phyloP scores from a whole-genome alignment of 192 early-diverging fungal genomes.

The Gorgonomyces haynaldii region DNA sequence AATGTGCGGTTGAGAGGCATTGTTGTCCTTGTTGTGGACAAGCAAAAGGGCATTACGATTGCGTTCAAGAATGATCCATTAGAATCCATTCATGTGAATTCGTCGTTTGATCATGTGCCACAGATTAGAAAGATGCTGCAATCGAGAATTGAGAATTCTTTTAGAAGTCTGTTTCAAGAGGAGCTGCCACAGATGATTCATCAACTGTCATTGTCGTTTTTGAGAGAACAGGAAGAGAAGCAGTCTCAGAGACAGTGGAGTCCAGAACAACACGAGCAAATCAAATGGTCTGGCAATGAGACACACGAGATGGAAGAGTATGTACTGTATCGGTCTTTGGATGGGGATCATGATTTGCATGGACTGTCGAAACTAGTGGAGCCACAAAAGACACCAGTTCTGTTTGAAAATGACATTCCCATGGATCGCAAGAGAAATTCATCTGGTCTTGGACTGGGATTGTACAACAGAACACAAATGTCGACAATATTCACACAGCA shows the following conservation, averaged over 20 bases:
- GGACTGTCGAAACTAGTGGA: no score
- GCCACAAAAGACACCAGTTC: no score
- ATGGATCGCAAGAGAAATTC: no score
- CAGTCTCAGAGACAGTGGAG: not conserved
- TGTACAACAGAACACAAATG: no score
- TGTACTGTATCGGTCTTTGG: no score
- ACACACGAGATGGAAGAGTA: no score
- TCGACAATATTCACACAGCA: no score
- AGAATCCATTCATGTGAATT: conserved; percentile 83
- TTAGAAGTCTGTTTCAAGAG: conserved; percentile 84
- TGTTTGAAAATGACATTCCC: no score
- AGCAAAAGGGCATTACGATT: conserved; percentile 86
- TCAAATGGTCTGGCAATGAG: no score
- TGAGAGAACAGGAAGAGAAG: conserved; percentile 21
- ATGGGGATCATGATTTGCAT: no score
- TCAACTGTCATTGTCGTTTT: conserved; percentile 63
- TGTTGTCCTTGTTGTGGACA: conserved; percentile 85
- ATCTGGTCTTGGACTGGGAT: no score
- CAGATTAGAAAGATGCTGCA: conserved; percentile 81
- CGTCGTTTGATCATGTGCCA: conserved; percentile 92
- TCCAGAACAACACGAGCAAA: not conserved
- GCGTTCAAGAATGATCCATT: conserved; percentile 97
- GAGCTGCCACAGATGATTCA: conserved; percentile 91
- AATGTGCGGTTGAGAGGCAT: conserved; percentile 83
- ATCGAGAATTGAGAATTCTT: conserved; percentile 75